Evolutionary conservation across 805 yeast species (phyloP), one percentile per base, ranked within the genome.

Genomic region (Candida ortonii): DNA sequence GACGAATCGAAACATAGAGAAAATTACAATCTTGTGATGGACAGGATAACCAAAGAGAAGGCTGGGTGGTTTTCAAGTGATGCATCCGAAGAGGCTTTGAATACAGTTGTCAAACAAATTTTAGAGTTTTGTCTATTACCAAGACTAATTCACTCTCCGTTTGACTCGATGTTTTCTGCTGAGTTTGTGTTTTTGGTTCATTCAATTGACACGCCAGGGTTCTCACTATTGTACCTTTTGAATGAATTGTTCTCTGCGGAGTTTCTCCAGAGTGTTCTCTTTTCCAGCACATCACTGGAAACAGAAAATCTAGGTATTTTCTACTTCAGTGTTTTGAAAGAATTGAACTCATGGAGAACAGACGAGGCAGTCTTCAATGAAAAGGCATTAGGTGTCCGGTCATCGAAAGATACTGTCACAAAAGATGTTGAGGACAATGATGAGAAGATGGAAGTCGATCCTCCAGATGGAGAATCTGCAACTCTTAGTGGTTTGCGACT

Each of bases 291-390:
- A 0, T 71, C 85, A 0, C 59, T 68, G 4, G 96, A 89, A 52
- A 79, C 95, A 2, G 95, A 88, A 47, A 84, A 84, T 52, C 56
- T 88, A 23, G 95, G 95, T 3, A 57, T 85, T 9, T 88, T 89
- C 46, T 73, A 76, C 46, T 65, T 75, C 16, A 78, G 75, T 16
- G 42, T 83, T 1, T 60, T 86, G 26, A 71, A 73, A 36, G 39
- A 49, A 43, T 33, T 59, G 12, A 44, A 53, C 22, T 27, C 12
- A 1, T 57, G 61, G 60, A 74, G 84, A 68, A 52, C 53, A 1
- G 43, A 54, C 7, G 58, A 59, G 9, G 58, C 47, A 0, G 28
- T 33, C 1, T 75, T 65, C 47, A 39, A 47, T 1, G 20, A 36
- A 5, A 47, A 50, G 7, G 68, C 62, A 1, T 39, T 45, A 6